Conservation (phyloP, 257 asterid genomes). For the Petunia secreta region DNA sequence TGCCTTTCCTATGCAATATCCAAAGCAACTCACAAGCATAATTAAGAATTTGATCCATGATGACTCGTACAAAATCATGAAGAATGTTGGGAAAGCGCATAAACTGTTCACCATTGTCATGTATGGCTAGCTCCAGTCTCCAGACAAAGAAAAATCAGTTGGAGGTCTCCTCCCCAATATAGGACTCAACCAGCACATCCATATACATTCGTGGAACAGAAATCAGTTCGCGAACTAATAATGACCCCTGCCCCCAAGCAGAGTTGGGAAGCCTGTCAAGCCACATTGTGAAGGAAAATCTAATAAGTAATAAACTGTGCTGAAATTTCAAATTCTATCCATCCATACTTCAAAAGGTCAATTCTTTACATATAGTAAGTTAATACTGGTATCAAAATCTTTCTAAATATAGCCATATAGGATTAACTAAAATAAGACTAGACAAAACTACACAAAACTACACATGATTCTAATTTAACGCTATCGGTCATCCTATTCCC, state of each 20-base stretch:
- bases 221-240: neutral
- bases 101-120: constrained; percentile 3
- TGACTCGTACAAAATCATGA: neutral
- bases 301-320: neutral
- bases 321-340: neutral
- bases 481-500: constrained; percentile 12
- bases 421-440: neutral
- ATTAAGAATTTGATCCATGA: neutral
- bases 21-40: neutral
- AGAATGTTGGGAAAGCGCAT: neutral
- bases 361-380: constrained; percentile 12
- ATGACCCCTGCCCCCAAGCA: constrained; percentile 27
- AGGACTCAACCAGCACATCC: constrained; percentile 27
- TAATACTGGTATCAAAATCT: neutral
- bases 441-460: neutral
- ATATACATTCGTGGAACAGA: neutral
- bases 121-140: neutral
- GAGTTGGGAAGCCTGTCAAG: constrained; percentile 35
- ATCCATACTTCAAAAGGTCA: neutral
- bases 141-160: constrained; percentile 1
- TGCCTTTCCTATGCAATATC: neutral
- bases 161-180: constrained; percentile 15
- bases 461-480: constrained; percentile 24
- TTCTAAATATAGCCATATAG: constrained; percentile 18
- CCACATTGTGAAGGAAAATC: constrained; percentile 16